Percentiles rank a stretch among this genome's conserved stretches.
Evolutionary conservation across 768 basidiomycete species (phyloP).

Genomic region (Amanita brunnescens): DNA sequence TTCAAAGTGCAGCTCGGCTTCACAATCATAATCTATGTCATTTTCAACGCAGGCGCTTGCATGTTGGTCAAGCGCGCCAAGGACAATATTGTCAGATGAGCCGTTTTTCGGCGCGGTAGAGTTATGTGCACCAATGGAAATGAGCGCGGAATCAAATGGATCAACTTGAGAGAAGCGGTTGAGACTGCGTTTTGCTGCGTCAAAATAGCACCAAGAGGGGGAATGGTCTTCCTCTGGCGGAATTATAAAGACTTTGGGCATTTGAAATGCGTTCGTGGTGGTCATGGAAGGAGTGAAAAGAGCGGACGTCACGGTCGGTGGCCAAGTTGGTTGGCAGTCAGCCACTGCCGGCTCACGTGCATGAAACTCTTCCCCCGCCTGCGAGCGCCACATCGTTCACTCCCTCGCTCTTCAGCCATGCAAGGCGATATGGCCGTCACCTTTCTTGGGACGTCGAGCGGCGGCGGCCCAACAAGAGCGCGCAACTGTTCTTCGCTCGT

Average conservation of each 20-base stretch:
- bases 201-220: constrained; percentile 51
- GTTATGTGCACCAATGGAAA: background rate
- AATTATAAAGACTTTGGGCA: constrained; percentile 47
- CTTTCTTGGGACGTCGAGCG: constrained; percentile 71
- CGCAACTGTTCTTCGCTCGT: constrained; percentile 73
- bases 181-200: constrained; percentile 28
- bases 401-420: constrained; percentile 16
- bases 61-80: background rate
- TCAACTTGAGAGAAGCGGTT: background rate
- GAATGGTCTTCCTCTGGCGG: constrained; percentile 51
- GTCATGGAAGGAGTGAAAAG: constrained; percentile 7
- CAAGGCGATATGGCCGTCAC: constrained; percentile 43
- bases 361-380: constrained; percentile 10
- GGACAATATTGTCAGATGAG: background rate
- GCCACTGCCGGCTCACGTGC: constrained; percentile 22
- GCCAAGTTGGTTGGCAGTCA: constrained; percentile 12
- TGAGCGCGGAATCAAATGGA: constrained; percentile 6
- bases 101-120: background rate
- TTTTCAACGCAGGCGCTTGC: constrained; percentile 17
- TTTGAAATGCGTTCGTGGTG: constrained; percentile 12
- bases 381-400: background rate
- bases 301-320: background rate
- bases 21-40: constrained; percentile 15
- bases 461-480: constrained; percentile 65
- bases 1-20: background rate